Percentiles rank a stretch among this genome's conserved stretches.
Evolutionary conservation across 2,329 filamentous ascomycete genomes (phyloP).

Genomic region (Madurella mycetomatis): DNA sequence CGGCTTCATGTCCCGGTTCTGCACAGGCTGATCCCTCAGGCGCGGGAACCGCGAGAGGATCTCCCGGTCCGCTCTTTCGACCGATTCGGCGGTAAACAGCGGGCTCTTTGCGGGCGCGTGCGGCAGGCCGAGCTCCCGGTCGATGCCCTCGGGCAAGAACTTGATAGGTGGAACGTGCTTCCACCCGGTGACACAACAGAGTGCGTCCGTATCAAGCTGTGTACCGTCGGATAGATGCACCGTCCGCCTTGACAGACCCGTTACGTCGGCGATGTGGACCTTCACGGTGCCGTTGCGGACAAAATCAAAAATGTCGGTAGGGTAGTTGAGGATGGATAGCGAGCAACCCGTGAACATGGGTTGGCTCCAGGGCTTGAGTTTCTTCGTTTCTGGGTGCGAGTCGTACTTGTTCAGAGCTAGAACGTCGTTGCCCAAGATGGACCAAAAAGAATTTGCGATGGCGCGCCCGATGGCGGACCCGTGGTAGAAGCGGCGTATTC

Average conservation of each 20-base stretch:
- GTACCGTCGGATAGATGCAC: constrained; percentile 50
- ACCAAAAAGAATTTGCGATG: constrained; percentile 56
- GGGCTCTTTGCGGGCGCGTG: constrained; percentile 29
- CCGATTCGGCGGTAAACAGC: constrained; percentile 36
- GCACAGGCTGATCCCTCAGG: constrained; percentile 47
- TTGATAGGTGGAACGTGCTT: constrained; percentile 48
- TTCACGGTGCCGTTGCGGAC: constrained; percentile 48
- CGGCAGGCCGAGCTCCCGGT: constrained; percentile 46
- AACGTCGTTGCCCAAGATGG: constrained; percentile 52
- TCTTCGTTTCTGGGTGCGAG: constrained; percentile 47
- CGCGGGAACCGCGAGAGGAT: constrained; percentile 51
- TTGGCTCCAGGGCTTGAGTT: constrained; percentile 50
- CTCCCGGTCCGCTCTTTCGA: constrained; percentile 45
- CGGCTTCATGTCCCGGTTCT: constrained; percentile 43
- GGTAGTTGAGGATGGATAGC: constrained; percentile 58
- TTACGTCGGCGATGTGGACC: constrained; percentile 51
- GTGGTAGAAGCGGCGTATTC: constrained; percentile 53
- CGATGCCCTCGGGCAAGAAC: constrained; percentile 47
- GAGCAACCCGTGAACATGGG: constrained; percentile 51
- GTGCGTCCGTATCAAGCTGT: constrained; percentile 43
- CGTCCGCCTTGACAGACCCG: constrained; percentile 38
- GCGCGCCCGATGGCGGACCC: constrained; percentile 52
- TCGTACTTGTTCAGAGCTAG: constrained; percentile 51
- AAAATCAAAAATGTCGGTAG: constrained; percentile 53
- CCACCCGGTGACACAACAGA: constrained; percentile 59